Conservation (phyloP, 345 rosid species). For the Excoecaria agallocha region DNA sequence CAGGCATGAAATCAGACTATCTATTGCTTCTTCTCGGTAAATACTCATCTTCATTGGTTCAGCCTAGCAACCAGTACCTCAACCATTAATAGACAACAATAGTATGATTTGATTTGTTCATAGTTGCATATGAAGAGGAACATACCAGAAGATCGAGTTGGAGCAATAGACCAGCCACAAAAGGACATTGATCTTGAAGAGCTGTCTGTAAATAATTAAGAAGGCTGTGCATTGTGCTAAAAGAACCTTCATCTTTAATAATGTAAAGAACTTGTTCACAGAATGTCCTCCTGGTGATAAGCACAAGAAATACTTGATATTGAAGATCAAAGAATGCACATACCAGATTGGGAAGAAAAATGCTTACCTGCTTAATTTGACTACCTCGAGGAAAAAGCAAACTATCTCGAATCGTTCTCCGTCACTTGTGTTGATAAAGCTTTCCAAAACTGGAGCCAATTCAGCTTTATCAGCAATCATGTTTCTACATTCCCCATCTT, state of each 20-base stretch:
- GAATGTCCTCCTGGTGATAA: conserved; percentile 43
- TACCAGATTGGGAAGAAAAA: background rate
- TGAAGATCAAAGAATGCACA: background rate
- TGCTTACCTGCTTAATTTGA: conserved; percentile 54
- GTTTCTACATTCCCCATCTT: conserved; percentile 60
- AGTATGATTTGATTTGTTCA: background rate
- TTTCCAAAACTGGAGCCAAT: conserved; percentile 51
- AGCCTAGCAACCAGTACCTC: conserved; percentile 36
- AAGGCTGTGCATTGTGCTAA: conserved; percentile 62
- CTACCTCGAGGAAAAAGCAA: conserved; percentile 51
- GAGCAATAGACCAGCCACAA: conserved; percentile 57
- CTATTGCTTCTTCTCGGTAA: conserved; percentile 73
- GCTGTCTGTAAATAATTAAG: conserved; percentile 54
- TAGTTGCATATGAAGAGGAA: background rate
- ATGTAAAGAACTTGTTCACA: conserved; percentile 58
- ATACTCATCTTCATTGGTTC: conserved; percentile 78
- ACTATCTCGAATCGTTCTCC: conserved; percentile 47
- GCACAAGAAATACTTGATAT: background rate
- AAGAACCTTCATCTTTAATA: conserved; percentile 56
- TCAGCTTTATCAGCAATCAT: conserved; percentile 51
- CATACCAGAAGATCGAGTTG: conserved; percentile 73
- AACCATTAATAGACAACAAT: background rate
- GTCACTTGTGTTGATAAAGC: conserved; percentile 39
- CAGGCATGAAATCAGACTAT: conserved; percentile 56
- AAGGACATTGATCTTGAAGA: conserved; percentile 45